phyloP scores from a whole-genome alignment of 495 filamentous ascomycete species.

The Tricharina praecox region DNA sequence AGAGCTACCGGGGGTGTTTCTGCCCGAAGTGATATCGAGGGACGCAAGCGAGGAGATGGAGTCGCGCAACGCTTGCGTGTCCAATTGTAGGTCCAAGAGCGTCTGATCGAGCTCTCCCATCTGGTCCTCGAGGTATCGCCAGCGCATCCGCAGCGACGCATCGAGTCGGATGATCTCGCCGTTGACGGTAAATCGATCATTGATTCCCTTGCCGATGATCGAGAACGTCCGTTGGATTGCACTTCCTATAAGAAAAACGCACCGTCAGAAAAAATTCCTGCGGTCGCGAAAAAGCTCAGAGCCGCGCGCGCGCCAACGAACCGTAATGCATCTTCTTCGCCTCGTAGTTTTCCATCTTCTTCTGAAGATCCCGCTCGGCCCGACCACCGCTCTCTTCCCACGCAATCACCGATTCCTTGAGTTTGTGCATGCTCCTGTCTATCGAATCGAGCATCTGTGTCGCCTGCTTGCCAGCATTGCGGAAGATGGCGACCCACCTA shows the following conservation, averaged over 20 bases:
- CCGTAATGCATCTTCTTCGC: conserved; percentile 85
- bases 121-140: conserved; percentile 55
- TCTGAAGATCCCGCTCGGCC: conserved; percentile 54
- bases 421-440: conserved; percentile 61
- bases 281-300: no score
- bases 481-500: conserved; percentile 84
- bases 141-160: conserved; percentile 61
- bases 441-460: conserved; percentile 90
- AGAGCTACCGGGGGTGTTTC: conserved; percentile 71
- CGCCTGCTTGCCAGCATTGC: conserved; percentile 79
- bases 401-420: conserved; percentile 46
- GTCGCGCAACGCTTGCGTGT: conserved; percentile 67
- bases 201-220: conserved; percentile 84
- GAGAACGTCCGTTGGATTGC: conserved; percentile 77
- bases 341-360: conserved; percentile 83
- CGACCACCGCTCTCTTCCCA: conserved; percentile 23
- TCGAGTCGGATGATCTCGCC: conserved; percentile 79
- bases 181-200: conserved; percentile 80
- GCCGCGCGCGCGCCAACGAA: no score
- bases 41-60: conserved; percentile 86
- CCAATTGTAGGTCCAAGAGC: conserved; percentile 53
- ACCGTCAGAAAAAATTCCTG: no score
- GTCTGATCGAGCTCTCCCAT: conserved; percentile 57
- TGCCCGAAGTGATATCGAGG: conserved; percentile 53
- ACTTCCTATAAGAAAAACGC: conserved; percentile 34